Evolutionary conservation across 768 basidiomycete species (phyloP), one percentile per base, ranked within the genome.

Genomic region (Lentinula guzmanii): DNA sequence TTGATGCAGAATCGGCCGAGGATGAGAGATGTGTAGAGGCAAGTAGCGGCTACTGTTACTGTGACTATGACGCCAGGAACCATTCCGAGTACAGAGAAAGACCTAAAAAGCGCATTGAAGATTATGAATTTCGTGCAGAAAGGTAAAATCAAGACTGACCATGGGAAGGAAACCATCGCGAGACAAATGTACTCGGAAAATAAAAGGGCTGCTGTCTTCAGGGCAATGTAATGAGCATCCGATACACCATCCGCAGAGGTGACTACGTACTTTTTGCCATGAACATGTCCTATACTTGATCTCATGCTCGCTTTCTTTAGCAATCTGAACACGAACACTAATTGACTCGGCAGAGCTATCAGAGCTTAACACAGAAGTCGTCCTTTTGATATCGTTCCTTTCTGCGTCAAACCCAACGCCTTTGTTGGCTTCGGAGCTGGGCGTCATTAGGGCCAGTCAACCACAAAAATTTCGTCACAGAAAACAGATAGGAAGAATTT

Each of bases 151-250:
- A 16, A 42, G 24, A 21, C 3, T 31, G 3, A 75, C 75, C 74
- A 76, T 11, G 76, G 75, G 59, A 77, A 77, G 2, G 74, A 74
- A 35, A 77, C 64, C 52, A 75, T 72, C 2, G 78, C 77, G 1
- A 79, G 74, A 61, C 77, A 79, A 42, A 79, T 77, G 65, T 79
- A 79, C 63, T 79, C 78, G 5, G 76, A 75, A 68, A 79, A 79
- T n/a, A 79, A 65, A 13, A 79, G 65, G 1, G 68, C 76, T 16
- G 78, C 78, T 1, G 78, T 79, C 78, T 78, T 21, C 21, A 24
- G 1, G 8, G 39, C 9, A 9, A 9, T 11, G 6, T 33, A 56
- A 11, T 31, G 16, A 60, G 10, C 13, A 53, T 13, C 51, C 24
- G 61, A 31, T 53, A 41, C 31, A 53, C 5, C 33, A 37, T 18